Conservation (phyloP, 2,329 filamentous ascomycete species). For the Cyanodermella asteris region DNA sequence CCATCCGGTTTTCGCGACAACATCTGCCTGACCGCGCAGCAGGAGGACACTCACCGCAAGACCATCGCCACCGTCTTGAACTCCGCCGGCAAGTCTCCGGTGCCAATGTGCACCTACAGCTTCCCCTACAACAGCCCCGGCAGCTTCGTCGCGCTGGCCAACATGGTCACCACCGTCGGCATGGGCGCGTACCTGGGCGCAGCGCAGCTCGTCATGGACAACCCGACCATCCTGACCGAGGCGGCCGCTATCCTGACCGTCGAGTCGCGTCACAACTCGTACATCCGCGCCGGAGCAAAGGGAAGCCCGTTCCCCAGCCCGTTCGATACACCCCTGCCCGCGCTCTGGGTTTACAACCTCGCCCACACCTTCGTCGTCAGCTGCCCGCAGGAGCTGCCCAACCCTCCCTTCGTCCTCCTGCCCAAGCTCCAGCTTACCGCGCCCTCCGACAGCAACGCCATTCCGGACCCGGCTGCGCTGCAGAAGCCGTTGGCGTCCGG, state of each 20-base stretch:
- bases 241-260: conserved; percentile 11
- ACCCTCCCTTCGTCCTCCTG: conserved; percentile 5
- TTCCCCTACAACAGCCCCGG: conserved; percentile 10
- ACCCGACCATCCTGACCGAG: conserved; percentile 9
- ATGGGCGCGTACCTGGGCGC: conserved; percentile 12
- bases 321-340: conserved; percentile 12
- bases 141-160: conserved; percentile 13
- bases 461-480: conserved; percentile 6
- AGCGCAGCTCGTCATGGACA: conserved; percentile 8
- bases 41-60: conserved; percentile 10
- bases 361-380: conserved; percentile 12
- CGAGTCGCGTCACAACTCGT: conserved; percentile 13
- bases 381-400: conserved; percentile 9
- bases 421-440: conserved; percentile 6
- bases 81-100: conserved; percentile 9
- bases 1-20: conserved; percentile 13
- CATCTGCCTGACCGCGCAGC: conserved; percentile 11
- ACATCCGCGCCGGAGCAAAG: conserved; percentile 10
- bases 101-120: conserved; percentile 12
- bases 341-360: conserved; percentile 12
- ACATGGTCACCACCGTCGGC: conserved; percentile 12
- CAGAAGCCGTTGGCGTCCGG: conserved; percentile 8
- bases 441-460: too few relatives aligned
- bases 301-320: conserved; percentile 12
- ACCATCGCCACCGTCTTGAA: conserved; percentile 10